phyloP scores from a whole-genome alignment of 176 grass and related monocot genomes.

The Oryza glumipatula region DNA sequence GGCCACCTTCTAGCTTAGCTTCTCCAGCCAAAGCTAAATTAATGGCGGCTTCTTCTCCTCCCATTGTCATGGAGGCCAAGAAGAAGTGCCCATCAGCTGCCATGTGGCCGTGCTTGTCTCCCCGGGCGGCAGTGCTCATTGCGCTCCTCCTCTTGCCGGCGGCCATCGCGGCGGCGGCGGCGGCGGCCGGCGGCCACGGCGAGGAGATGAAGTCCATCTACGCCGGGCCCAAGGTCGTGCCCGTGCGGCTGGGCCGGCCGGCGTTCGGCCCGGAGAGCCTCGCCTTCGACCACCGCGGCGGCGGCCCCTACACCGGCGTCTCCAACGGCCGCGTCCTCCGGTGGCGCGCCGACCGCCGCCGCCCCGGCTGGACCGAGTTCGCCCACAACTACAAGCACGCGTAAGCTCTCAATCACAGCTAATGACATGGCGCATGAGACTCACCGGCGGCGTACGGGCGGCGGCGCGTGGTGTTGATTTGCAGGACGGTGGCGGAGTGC shows the following conservation, averaged over 20 bases:
- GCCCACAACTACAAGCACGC: constrained; percentile 67
- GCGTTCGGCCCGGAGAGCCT: constrained; percentile 89
- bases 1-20: not conserved
- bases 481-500: constrained; percentile 51
- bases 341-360: constrained; percentile 48
- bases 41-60: not conserved
- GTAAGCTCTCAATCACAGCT: not conserved
- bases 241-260: constrained; percentile 45
- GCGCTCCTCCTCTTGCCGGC: not conserved
- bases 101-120: not conserved
- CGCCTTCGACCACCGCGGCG: constrained; percentile 70
- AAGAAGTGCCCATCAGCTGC: constrained; percentile 21
- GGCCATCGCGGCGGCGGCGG: not conserved
- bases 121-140: constrained; percentile 6
- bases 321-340: constrained; percentile 78
- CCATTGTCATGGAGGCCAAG: constrained; percentile 29
- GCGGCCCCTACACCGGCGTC: constrained; percentile 82
- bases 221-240: constrained; percentile 32
- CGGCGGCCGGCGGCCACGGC: not conserved
- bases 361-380: constrained; percentile 64
- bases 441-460: not conserved
- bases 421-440: not conserved
- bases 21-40: not conserved
- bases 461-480: not conserved
- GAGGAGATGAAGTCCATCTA: constrained; percentile 56